Conservation (phyloP, 331 rosid species). For the Quercus phellos region DNA sequence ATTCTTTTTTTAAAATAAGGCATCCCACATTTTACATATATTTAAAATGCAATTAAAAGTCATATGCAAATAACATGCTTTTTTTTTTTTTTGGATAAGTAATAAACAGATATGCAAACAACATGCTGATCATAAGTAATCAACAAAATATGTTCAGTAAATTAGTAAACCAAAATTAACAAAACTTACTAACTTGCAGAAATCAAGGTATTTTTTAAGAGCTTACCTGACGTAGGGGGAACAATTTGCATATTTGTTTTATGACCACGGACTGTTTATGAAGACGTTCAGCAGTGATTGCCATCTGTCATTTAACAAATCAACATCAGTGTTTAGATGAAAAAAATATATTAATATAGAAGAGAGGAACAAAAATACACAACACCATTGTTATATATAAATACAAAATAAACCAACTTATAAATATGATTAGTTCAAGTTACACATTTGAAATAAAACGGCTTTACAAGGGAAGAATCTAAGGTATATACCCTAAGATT, state of each 20-base stretch:
- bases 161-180: background rate
- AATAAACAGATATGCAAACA: background rate
- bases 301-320: constrained; percentile 56
- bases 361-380: constrained; percentile 14
- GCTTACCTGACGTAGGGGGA: constrained; percentile 90
- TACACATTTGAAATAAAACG: no score
- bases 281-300: constrained; percentile 88
- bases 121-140: background rate
- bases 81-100: no score
- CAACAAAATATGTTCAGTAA: constrained; percentile 9
- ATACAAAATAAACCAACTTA: background rate
- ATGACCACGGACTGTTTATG: constrained; percentile 86
- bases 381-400: constrained; percentile 11
- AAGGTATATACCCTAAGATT: no score
- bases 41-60: background rate
- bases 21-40: background rate
- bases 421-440: background rate
- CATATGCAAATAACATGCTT: background rate
- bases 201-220: constrained; percentile 3
- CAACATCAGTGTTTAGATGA: background rate
- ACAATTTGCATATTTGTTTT: constrained; percentile 88
- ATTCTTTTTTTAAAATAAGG: background rate
- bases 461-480: no score
- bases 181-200: background rate
- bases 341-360: background rate